Evolutionary conservation across 306 rosid genomes (phyloP).

Genomic region (Acacia acuminata): DNA sequence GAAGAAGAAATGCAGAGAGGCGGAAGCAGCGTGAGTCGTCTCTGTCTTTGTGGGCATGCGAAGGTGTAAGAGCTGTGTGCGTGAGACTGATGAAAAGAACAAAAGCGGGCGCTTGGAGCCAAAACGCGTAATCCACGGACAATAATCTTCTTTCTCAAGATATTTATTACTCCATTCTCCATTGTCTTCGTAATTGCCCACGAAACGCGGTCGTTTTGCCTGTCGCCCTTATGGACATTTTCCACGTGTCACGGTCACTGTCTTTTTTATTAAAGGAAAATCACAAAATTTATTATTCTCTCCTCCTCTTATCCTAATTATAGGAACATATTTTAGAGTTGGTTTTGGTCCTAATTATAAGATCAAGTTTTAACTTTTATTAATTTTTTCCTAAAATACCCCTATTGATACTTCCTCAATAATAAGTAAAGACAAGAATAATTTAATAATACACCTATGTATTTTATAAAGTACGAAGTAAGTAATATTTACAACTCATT

Average conservation of each 20-base stretch:
- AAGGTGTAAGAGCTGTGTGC: neutral
- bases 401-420: no score
- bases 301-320: no score
- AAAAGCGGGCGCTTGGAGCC: neutral
- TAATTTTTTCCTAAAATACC: no score
- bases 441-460: no score
- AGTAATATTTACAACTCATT: no score
- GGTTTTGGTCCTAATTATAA: no score
- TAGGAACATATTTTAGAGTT: no score
- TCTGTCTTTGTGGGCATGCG: neutral
- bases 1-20: neutral
- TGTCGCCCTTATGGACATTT: constrained; percentile 6
- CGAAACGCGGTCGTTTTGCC: constrained; percentile 5
- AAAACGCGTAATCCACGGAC: constrained; percentile 42
- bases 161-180: neutral
- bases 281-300: no score
- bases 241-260: constrained; percentile 6
- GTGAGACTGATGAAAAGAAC: neutral
- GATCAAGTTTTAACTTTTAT: no score
- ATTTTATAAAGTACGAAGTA: no score
- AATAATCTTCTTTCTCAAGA: neutral
- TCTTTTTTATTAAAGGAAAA: neutral
- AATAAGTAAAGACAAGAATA: no score
- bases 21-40: neutral
- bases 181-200: neutral